phyloP scores from a whole-genome alignment of 2,329 filamentous ascomycete species.

The Hypoxylon sp. region DNA sequence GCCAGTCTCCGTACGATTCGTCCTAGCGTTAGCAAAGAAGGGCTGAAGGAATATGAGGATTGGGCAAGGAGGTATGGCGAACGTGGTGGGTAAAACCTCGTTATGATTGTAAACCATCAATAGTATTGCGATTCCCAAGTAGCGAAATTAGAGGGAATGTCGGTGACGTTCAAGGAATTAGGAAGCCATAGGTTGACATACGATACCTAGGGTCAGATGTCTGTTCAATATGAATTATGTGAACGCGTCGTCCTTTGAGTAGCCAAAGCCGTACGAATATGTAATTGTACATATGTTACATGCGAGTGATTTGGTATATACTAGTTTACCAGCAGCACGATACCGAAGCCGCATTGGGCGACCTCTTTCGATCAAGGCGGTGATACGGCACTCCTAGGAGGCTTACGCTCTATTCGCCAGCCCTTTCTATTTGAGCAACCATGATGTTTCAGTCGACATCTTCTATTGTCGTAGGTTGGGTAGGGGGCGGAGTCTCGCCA shows the following conservation, averaged over 20 bases:
- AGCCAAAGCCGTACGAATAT: conserved; percentile 4
- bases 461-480: conserved; percentile 24
- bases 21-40: conserved; percentile 88
- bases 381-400: background rate
- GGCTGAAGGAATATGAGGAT: conserved; percentile 90
- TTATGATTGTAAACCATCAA: background rate
- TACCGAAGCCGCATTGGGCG: conserved; percentile 7
- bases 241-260: conserved; percentile 18
- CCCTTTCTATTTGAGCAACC: background rate
- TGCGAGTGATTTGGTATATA: conserved; percentile 33
- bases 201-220: conserved; percentile 35
- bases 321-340: conserved; percentile 13
- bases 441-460: conserved; percentile 37
- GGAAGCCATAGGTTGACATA: conserved; percentile 31
- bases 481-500: conserved; percentile 5
- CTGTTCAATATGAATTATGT: conserved; percentile 38
- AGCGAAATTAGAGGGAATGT: conserved; percentile 7
- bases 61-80: conserved; percentile 97
- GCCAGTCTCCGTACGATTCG: conserved; percentile 87
- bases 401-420: background rate
- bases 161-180: conserved; percentile 20
- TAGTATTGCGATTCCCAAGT: background rate
- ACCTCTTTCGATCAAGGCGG: background rate
- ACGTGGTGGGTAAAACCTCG: conserved; percentile 75
- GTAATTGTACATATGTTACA: conserved; percentile 40